Base-by-base conservation (phyloP, 768 basidiomycete species). In the Phylloporus rhodoxanthus region DNA sequence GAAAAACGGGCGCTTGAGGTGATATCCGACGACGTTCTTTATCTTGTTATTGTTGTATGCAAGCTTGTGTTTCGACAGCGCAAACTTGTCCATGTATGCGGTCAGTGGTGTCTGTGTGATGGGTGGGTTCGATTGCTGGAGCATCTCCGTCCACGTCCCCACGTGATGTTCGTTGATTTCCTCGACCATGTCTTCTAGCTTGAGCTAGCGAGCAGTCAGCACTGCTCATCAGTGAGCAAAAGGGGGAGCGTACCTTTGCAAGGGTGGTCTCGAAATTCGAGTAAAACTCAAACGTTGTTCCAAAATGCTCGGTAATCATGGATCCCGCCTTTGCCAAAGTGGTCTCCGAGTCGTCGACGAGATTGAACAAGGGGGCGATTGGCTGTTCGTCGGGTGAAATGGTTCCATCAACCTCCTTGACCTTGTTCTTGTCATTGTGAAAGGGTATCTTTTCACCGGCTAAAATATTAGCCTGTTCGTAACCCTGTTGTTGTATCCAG, bases 121-220 rank as follows among this genome's bases (percentile, higher is more conserved):
- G 2, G 85, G 84, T 21, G 87, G 87, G 33, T 79, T 76, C 30
- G 89, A 85, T 40, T 69, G 79, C 19, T 70, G 69, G 57, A 90
- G 76, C 84, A 93, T 89, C 63, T 87, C 76, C 8, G 82, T 87
- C 91, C 91, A 93, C 10, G 79, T 81, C 45, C 78, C 72, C 28
- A 90, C 85, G 60, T 93, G 90, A 42, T 82, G 78, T 61, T 91
- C 88, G 61, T 91, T 92, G 60, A 90, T 87, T 43, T 89, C 86
- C 60, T 91, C 87, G 7, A 90, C 78, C 34, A 77, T 66, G 54
- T 89, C 86, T 47, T 87, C 84, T 23, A 79, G 72, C 39, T 72
- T 75, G 57, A 87, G 70, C 84, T 88, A 58, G 21, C 26, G 13
- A 26, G 4, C 17, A 1, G 17, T 55, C 28, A 59, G 34, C 15